Conservation (phyloP, 2,329 filamentous ascomycete species). For the Fusarium armeniacum region DNA sequence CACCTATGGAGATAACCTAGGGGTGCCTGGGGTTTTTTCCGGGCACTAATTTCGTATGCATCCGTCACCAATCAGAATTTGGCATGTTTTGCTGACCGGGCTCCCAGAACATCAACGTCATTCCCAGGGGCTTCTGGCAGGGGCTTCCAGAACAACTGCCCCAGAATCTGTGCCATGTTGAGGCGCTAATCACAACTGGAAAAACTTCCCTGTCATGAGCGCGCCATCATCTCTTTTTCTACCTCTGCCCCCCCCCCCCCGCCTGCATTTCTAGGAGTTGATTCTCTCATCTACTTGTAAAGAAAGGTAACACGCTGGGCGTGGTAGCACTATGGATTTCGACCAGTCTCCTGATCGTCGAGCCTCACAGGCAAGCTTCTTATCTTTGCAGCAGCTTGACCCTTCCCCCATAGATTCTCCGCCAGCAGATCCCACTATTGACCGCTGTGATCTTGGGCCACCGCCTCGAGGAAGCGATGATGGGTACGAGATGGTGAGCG, state of each 20-base stretch:
- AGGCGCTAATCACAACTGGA: constrained; percentile 49
- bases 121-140: constrained; percentile 37
- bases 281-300: constrained; percentile 4
- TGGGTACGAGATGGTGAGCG: constrained; percentile 47
- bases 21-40: no score
- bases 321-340: constrained; percentile 45
- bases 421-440: constrained; percentile 62
- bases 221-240: constrained; percentile 34
- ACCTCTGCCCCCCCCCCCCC: constrained; percentile 35
- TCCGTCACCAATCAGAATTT: constrained; percentile 38
- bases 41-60: background rate
- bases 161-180: constrained; percentile 45
- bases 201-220: constrained; percentile 39
- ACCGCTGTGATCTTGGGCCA: constrained; percentile 57
- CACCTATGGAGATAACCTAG: no score
- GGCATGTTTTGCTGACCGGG: constrained; percentile 44
- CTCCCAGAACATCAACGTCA: constrained; percentile 46
- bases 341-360: constrained; percentile 42
- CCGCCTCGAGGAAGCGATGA: constrained; percentile 48
- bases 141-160: constrained; percentile 43
- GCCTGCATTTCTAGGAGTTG: constrained; percentile 27
- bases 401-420: constrained; percentile 79
- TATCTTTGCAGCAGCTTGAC: constrained; percentile 82
- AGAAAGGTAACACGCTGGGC: constrained; percentile 21
- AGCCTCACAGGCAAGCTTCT: constrained; percentile 56